A percentile compares a stretch with the other conserved stretches of the same genome.
Conservation (phyloP, 1,139 yeast species). For the Sugiyamaella xylanicola region DNA sequence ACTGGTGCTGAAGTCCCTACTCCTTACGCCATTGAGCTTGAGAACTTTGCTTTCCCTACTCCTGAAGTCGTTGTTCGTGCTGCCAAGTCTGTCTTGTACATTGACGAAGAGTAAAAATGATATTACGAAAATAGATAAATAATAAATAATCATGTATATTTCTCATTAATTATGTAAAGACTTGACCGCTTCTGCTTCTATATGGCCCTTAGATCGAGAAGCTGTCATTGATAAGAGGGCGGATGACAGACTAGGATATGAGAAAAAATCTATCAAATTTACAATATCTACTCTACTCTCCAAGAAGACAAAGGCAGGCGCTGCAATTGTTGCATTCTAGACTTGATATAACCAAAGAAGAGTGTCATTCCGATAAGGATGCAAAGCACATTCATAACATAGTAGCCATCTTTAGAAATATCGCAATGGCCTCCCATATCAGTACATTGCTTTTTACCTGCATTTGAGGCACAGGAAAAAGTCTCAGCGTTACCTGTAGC, state of each 20-base stretch:
- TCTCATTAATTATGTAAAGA: too few species aligned
- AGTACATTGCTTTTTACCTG: slow-evolving; percentile 54
- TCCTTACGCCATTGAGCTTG: slow-evolving; percentile 95
- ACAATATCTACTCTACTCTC: slow-evolving; percentile 51
- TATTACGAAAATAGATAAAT: slow-evolving; percentile 9
- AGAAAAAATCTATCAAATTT: not conserved
- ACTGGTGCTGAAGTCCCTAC: slow-evolving; percentile 99
- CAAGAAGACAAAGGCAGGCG: slow-evolving; percentile 66
- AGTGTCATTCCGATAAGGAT: slow-evolving; percentile 65
- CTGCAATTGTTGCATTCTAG: slow-evolving; percentile 60
- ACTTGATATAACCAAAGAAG: slow-evolving; percentile 66
- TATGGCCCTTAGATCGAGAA: too few species aligned
- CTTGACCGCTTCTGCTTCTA: too few species aligned
- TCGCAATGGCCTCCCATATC: slow-evolving; percentile 57
- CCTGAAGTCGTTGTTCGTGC: slow-evolving; percentile 89
- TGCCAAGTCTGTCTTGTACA: slow-evolving; percentile 81
- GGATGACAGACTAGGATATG: too few species aligned
- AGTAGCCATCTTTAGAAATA: slow-evolving; percentile 76
- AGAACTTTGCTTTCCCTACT: slow-evolving; percentile 99
- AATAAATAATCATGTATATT: slow-evolving; percentile 2
- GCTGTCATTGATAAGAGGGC: too few species aligned
- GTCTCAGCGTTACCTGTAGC: slow-evolving; percentile 35
- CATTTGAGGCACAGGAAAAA: slow-evolving; percentile 48
- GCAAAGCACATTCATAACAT: slow-evolving; percentile 72
- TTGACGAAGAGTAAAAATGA: slow-evolving; percentile 46